Conservation (phyloP, 257 asterid genomes). For the Penstemon newberryi region DNA sequence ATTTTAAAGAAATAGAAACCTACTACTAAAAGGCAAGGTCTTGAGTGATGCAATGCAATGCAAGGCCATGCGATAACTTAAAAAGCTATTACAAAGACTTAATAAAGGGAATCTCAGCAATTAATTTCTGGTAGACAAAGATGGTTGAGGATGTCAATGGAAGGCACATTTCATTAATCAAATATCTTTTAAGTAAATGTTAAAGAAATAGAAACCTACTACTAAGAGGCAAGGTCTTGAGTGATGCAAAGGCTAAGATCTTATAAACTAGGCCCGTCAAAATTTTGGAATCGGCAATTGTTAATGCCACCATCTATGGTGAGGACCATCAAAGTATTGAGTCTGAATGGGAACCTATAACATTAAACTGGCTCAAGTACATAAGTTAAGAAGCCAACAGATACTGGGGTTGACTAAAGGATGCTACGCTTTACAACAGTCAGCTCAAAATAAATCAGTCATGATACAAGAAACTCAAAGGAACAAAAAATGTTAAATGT, state of each 20-base stretch:
- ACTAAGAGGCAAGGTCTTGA: slow-evolving; percentile 1
- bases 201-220: background rate
- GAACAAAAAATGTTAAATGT: background rate
- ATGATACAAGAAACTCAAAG: background rate
- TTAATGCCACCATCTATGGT: background rate
- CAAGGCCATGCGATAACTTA: background rate
- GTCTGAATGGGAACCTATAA: background rate
- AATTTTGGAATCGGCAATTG: background rate
- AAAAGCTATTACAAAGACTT: background rate
- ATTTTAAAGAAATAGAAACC: background rate
- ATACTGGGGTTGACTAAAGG: background rate
- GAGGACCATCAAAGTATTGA: background rate
- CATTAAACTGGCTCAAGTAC: background rate
- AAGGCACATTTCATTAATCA: background rate
- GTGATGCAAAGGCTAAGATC: background rate
- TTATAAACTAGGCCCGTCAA: background rate
- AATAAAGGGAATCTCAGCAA: background rate
- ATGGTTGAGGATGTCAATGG: background rate
- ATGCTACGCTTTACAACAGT: background rate
- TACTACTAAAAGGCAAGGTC: slow-evolving; percentile 5
- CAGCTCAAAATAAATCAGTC: background rate
- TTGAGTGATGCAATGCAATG: slow-evolving; percentile 4
- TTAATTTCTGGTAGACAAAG: slow-evolving; percentile 14
- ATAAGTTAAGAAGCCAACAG: background rate
- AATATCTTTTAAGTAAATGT: background rate